A percentile compares a stretch with the other conserved stretches of the same genome.
These are phyloP conservation scores for Xylariaceae sp. DNA, from an alignment of 2,329 filamentous ascomycete species.

Conservation along the genomic window DNA sequence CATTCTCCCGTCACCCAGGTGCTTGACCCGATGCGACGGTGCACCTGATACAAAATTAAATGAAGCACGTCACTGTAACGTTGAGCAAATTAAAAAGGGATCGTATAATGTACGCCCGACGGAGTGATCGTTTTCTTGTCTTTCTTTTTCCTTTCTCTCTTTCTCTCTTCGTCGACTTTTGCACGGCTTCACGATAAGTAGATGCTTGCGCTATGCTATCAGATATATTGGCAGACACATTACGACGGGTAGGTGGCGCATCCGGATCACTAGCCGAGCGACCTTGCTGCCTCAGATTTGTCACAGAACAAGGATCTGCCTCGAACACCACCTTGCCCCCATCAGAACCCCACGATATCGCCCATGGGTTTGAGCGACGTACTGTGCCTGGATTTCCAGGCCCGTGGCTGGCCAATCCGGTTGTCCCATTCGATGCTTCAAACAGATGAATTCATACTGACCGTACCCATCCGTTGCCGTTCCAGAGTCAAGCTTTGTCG, in stretches of 20 bases:
- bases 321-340: slow-evolving; percentile 16
- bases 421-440: slow-evolving; percentile 3
- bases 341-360: slow-evolving; percentile 21
- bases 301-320: slow-evolving; percentile 29
- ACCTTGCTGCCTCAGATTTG: slow-evolving; percentile 28
- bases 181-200: neutral
- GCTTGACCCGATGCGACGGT: neutral
- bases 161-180: neutral
- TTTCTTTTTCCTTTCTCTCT: neutral
- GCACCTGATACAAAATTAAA: neutral
- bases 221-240: slow-evolving; percentile 3
- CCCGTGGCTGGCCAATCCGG: slow-evolving; percentile 13
- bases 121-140: neutral
- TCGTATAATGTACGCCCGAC: neutral
- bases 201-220: slow-evolving; percentile 1
- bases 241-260: neutral
- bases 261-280: slow-evolving; percentile 4
- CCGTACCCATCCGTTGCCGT: neutral
- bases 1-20: neutral
- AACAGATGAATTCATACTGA: slow-evolving; percentile 3
- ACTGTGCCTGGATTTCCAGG: slow-evolving; percentile 5
- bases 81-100: neutral
- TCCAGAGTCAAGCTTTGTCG: neutral
- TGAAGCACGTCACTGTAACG: neutral
- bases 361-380: slow-evolving; percentile 4